Percentiles rank a stretch among this genome's conserved stretches.
Conservation (phyloP, 495 filamentous ascomycete genomes). For the Penicillium coffeae region DNA sequence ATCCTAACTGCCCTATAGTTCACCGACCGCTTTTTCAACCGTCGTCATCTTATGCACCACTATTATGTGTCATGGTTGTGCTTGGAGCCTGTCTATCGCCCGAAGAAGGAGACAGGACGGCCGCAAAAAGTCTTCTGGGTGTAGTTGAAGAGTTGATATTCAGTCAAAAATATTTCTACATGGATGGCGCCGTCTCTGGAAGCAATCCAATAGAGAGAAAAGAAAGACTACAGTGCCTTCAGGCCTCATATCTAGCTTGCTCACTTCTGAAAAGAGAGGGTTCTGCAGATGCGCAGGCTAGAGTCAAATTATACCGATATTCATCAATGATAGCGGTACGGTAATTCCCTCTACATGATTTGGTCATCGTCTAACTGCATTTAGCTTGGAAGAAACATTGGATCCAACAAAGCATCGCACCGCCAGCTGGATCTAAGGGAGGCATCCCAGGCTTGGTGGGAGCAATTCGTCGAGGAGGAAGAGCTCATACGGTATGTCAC, state of each 20-base stretch:
- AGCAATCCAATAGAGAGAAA: background rate
- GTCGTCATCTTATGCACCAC: background rate
- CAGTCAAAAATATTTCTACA: background rate
- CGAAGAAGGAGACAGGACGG: background rate
- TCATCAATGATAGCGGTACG: slow-evolving; percentile 21
- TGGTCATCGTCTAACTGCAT: background rate
- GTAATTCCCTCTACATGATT: background rate
- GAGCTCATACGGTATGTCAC: slow-evolving; percentile 20
- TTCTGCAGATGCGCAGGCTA: slow-evolving; percentile 17
- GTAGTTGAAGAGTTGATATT: slow-evolving; percentile 1
- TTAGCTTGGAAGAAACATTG: slow-evolving; percentile 22
- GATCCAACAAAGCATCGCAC: slow-evolving; percentile 14
- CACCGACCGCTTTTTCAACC: background rate
- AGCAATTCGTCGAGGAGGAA: slow-evolving; percentile 5
- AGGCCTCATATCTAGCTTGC: slow-evolving; percentile 27
- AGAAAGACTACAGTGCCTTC: background rate
- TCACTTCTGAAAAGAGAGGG: slow-evolving; percentile 28
- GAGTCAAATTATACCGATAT: slow-evolving; percentile 19
- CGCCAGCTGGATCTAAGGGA: background rate
- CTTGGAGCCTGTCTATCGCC: background rate
- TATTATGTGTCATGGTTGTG: background rate
- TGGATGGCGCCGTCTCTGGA: background rate
- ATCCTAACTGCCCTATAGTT: slow-evolving; percentile 1
- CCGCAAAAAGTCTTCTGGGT: background rate
- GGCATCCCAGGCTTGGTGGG: background rate